Evolutionary conservation across 306 rosid species (phyloP), one percentile per base, ranked within the genome.

Genomic region (Geum urbanum): DNA sequence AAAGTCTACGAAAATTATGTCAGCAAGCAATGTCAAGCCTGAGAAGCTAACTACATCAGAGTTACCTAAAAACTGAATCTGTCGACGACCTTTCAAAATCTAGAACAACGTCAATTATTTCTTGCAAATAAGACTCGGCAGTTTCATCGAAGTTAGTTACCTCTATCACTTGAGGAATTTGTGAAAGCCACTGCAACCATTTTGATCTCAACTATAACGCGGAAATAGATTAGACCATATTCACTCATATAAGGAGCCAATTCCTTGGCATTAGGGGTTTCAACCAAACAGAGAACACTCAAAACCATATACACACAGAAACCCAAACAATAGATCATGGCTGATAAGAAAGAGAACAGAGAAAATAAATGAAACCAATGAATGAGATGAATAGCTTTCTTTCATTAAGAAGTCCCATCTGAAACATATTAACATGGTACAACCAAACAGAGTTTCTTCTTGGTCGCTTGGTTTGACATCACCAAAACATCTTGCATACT

Each of bases 141-240:
- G 72, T 83, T 20, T 84, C 79, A 71, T 90, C 86, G 72, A 92
- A 87, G 58, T 80, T 68, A 90, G 96, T 66, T 63, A 92, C 92
- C 82, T 92, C 96, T 40, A 11, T 12, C 37, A 92, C 72, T 76
- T 86, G 81, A 44, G 95, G 88, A 64, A 89, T 89, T 74, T 81
- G 68, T 46, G 97, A 84, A 40, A 92, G 86, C 85, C 83, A 80
- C 67, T 82, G 78, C 77, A 92, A 77, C 96, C 96, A 59, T 22
- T n/a, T 56, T 86, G 40, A 91, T 84, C 63, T 57, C 43, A 57
- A 57, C 63, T 27, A 57, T 37, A 57, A 57, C 63, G 6, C 41
- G 63, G 63, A 57, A 57, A 41, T 57, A 57, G 63, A 57, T 27
- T 27, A 57, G 32, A 57, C 63, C 63, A 57, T 57, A 27, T 57